Evolutionary conservation across 306 rosid species (phyloP), one percentile per base, ranked within the genome.

Genomic region (Cicer arietinum): DNA sequence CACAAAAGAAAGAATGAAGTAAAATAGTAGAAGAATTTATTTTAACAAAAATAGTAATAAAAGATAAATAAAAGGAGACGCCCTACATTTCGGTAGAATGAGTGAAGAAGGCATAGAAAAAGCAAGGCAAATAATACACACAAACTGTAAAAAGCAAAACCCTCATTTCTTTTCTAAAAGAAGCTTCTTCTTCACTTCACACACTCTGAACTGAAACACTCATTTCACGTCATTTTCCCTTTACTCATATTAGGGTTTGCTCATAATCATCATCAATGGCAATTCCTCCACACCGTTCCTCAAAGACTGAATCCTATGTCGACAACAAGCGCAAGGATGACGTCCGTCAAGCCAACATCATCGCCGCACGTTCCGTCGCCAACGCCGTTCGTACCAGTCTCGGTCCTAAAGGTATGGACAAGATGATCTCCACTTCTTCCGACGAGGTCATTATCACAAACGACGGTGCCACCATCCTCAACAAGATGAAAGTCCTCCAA

Each of bases 311-410:
- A 45, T 94, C 96, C 37, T 94, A 90, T 37, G 85, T 89, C 6
- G 97, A 94, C 83, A 94, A 94, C 90, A 94, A 94, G 84, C 97
- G 99, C 82, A 94, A 94, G 85, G 93, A 94, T n/a, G 99, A 94
- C 73, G 18, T 94, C 62, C 97, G 99, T 40, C 96, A 90, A 0
- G 88, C 93, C 48, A 94, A 94, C 80, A 94, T 92, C 87, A 43
- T 85, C 12, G 88, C 96, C 7, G 99, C 99, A 0, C 86, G 97
- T 8, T 9, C 99, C 44, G 92, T 94, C 5, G 97, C 99, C 9
- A 86, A 85, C 50, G 96, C 99, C 6, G 99, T 94, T 5, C 89
- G 99, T 12, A 94, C 99, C 65, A 89, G 95, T 52, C 90, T 94
- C 2, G 99, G 99, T 0, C 99, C 99, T 1, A 90, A 92, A 45